phyloP scores from a whole-genome alignment of 1,284 basidiomycete genomes.

The Ustilago loliicola region DNA sequence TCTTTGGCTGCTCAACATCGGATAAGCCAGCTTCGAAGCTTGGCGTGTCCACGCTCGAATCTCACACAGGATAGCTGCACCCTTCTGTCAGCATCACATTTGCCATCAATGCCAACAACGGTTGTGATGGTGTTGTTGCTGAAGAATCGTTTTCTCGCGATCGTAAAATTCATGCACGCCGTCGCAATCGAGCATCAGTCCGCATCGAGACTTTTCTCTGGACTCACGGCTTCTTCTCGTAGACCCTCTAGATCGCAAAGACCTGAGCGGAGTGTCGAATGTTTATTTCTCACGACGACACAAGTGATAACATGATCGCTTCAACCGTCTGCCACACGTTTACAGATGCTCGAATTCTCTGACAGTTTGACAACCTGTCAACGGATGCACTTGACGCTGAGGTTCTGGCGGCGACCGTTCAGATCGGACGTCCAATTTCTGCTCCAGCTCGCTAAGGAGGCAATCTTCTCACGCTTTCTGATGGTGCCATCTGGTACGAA shows the following conservation, averaged over 20 bases:
- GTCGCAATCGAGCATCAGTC: conserved; percentile 28
- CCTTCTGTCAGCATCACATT: background rate
- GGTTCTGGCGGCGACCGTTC: background rate
- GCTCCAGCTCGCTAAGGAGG: background rate
- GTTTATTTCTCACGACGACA: background rate
- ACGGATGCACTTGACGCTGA: background rate
- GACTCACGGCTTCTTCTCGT: background rate
- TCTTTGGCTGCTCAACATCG: background rate
- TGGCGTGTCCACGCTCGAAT: background rate
- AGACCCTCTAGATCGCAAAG: background rate
- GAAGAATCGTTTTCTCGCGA: conserved; percentile 3
- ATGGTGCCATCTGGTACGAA: background rate
- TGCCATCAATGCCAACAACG: background rate
- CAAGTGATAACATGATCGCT: background rate
- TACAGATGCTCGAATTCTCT: background rate
- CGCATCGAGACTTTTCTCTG: conserved; percentile 14
- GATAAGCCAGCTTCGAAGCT: background rate
- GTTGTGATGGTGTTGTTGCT: background rate
- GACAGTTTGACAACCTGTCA: background rate
- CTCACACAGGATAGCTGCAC: background rate
- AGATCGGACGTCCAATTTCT: background rate
- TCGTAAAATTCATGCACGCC: conserved; percentile 24
- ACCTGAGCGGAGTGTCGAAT: conserved; percentile 11
- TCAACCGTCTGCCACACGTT: background rate
- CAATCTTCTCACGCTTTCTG: conserved; percentile 3